phyloP scores from a whole-genome alignment of 2,329 filamentous ascomycete species.

The Diaporthe citriasiana region DNA sequence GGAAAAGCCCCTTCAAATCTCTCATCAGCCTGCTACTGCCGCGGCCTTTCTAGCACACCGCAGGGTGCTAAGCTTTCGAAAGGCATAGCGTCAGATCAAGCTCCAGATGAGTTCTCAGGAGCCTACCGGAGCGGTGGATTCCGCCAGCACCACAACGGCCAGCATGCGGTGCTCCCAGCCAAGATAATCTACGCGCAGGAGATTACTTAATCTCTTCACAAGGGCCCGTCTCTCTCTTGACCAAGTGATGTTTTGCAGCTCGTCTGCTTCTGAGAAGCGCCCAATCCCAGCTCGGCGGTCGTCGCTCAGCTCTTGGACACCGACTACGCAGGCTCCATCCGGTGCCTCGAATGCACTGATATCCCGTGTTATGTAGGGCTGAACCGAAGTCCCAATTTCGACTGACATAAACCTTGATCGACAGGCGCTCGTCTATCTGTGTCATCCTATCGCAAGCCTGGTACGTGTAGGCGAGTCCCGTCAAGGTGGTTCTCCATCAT shows the following conservation, averaged over 20 bases:
- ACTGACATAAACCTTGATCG: slow-evolving; percentile 18
- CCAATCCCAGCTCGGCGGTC: neutral
- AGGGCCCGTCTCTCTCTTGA: neutral
- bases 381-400: slow-evolving; percentile 11
- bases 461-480: slow-evolving; percentile 40
- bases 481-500: slow-evolving; percentile 5
- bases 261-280: neutral
- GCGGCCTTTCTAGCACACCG: slow-evolving; percentile 25
- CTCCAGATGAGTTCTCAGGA: slow-evolving; percentile 16
- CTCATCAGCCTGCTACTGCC: slow-evolving; percentile 28
- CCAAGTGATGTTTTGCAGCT: neutral
- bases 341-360: slow-evolving; percentile 6
- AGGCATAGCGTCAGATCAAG: slow-evolving; percentile 11
- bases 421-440: slow-evolving; percentile 31
- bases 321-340: slow-evolving; percentile 2
- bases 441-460: slow-evolving; percentile 24
- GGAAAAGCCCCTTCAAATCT: slow-evolving; percentile 25
- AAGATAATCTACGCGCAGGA: slow-evolving; percentile 11
- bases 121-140: slow-evolving; percentile 30
- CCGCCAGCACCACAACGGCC: slow-evolving; percentile 29
- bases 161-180: slow-evolving; percentile 22
- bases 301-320: neutral
- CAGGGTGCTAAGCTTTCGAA: slow-evolving; percentile 19
- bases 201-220: neutral
- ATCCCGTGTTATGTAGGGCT: slow-evolving; percentile 26